A percentile compares a stretch with the other conserved stretches of the same genome.
phyloP scores from a whole-genome alignment of 768 basidiomycete genomes.

The Naematelia encephala region DNA sequence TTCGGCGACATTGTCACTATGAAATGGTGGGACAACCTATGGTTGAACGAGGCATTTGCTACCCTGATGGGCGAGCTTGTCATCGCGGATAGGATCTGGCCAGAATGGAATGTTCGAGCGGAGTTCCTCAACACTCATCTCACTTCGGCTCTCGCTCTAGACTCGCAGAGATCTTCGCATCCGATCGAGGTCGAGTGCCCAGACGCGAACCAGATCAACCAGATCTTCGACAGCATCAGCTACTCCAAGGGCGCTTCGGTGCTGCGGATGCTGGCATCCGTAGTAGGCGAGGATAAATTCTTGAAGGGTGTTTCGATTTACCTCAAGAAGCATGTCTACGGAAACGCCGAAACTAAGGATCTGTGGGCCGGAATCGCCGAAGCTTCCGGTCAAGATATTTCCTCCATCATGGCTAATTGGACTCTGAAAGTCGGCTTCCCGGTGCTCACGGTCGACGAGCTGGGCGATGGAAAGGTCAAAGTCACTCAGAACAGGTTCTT shows the following conservation, averaged over 20 bases:
- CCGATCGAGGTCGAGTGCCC: constrained; percentile 88
- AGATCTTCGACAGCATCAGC: constrained; percentile 86
- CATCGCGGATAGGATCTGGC: constrained; percentile 63
- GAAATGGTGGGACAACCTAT: constrained; percentile 57
- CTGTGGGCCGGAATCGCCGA: constrained; percentile 80
- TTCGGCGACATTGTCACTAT: constrained; percentile 92
- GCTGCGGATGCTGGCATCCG: constrained; percentile 86
- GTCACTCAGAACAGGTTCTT: constrained; percentile 90
- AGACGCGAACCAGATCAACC: constrained; percentile 76
- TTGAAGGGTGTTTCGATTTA: constrained; percentile 84
- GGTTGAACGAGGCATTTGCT: constrained; percentile 64
- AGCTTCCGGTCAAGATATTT: constrained; percentile 68
- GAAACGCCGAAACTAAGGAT: constrained; percentile 77
- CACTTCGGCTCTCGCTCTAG: constrained; percentile 71
- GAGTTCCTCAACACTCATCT: constrained; percentile 77
- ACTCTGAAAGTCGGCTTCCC: constrained; percentile 86
- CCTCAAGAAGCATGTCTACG: constrained; percentile 80
- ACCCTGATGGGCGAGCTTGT: constrained; percentile 89
- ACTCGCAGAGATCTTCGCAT: constrained; percentile 82
- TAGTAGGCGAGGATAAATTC: constrained; percentile 85
- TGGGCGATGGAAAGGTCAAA: constrained; percentile 61
- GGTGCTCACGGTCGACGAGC: constrained; percentile 79
- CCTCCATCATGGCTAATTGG: constrained; percentile 86
- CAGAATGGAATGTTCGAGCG: constrained; percentile 80
- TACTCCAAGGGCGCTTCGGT: constrained; percentile 71